Evolutionary conservation across 306 rosid genomes (phyloP), one percentile per base, ranked within the genome.

Genomic region (Vigna mungo): DNA sequence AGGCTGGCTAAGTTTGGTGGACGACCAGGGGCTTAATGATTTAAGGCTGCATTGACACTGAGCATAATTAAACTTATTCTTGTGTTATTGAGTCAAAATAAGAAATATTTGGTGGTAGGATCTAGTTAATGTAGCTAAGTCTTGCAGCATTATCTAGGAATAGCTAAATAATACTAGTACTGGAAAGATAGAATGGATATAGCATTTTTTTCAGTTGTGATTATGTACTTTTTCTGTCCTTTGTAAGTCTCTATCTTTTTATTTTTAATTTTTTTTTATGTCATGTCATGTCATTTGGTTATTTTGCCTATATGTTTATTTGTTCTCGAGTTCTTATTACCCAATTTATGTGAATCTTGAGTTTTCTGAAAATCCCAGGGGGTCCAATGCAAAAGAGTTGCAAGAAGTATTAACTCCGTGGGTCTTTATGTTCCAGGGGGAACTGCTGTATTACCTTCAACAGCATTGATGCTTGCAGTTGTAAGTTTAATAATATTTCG

Each of bases 341-440:
- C 64, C 18, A 44, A 69, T 56, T 39, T 66, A 81, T 82, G 43
- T 7, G 74, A 76, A 69, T 75, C 68, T 55, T 67, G 49, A 79
- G 70, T 80, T 74, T 83, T 75, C 65, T 47, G 32, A 72, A 74
- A 46, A 76, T 86, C 70, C 59, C 90, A 92, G 99, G 99, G 99
- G 30, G 99, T 95, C 77, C 90, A 80, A 81, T 95, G 99, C 91
- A 95, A 92, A 88, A 88, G 96, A 71, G 97, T 95, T 71, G 93
- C 99, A 20, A 89, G 99, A 90, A 81, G 97, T 88, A 95, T 95
- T 74, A 84, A 88, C 74, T 92, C 99, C 79, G 99, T 95, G 60
- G 99, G 99, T 85, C 91, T 95, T 81, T 95, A 95, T 75, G 95
- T 92, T 87, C 99, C 99, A 39, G 99, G 99, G 75, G 99, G 99